These are phyloP conservation scores for Caloboletus inedulis DNA, from an alignment of 1,284 basidiomycete genomes.

Conservation along the genomic window DNA sequence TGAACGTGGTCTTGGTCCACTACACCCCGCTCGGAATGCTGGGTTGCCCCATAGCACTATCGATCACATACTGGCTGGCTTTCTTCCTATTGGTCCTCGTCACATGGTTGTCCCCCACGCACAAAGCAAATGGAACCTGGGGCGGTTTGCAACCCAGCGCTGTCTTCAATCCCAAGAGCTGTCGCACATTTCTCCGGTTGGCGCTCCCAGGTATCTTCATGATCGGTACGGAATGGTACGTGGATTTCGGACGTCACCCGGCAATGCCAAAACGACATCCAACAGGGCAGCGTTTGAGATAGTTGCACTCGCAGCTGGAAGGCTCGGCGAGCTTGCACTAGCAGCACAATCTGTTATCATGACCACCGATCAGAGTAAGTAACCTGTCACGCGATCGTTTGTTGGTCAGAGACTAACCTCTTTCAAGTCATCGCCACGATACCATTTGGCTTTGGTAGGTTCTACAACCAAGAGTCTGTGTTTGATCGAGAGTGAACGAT, in stretches of 20 bases:
- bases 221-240: constrained; percentile 76
- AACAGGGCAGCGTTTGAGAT: constrained; percentile 76
- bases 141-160: constrained; percentile 49
- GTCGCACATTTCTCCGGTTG: constrained; percentile 55
- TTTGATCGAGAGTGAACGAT: neutral
- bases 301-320: constrained; percentile 72
- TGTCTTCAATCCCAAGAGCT: constrained; percentile 50
- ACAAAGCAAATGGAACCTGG: constrained; percentile 60
- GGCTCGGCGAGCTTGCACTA: constrained; percentile 60
- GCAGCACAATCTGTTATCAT: constrained; percentile 78
- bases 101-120: constrained; percentile 49
- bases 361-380: constrained; percentile 75
- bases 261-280: neutral
- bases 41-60: constrained; percentile 64
- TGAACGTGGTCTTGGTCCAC: constrained; percentile 61
- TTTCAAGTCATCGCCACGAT: constrained; percentile 26
- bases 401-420: constrained; percentile 11
- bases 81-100: constrained; percentile 52
- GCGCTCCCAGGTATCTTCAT: constrained; percentile 73
- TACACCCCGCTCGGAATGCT: constrained; percentile 57
- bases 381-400: neutral
- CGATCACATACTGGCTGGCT: constrained; percentile 67
- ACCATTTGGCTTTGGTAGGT: constrained; percentile 33
- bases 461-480: neutral
- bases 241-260: neutral